Base-by-base conservation (phyloP, 768 basidiomycete genomes). In the Chalciporus piperatus region DNA sequence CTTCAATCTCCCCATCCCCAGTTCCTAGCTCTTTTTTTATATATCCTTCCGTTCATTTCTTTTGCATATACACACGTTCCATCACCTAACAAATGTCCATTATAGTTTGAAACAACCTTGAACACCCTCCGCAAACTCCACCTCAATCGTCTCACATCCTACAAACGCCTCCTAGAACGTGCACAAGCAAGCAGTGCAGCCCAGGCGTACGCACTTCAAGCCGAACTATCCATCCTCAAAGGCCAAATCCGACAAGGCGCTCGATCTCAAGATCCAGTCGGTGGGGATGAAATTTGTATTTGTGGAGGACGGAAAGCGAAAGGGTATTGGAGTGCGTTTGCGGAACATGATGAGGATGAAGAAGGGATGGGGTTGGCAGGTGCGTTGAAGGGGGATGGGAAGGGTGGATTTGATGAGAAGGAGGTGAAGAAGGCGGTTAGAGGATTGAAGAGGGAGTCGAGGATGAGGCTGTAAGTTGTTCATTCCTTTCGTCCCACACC, bases 131-230 rank as follows among this genome's bases (percentile, higher is more conserved):
- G 70, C 10, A 65, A 64, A 16, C 59, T 78, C 19, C 80, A 82
- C 56, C 67, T 71, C 27, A 65, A 65, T 35, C 88, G 87, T 58
- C 77, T 91, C 13, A 76, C 83, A 14, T 81, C 84, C 51, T 87
- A 89, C 69, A 92, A 86, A 62, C 80, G 90, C 2, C 76, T 93
- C 1, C 77, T 93, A 12, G 90, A 93, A 58, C 85, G 85, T 37
- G 79, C 89, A 0, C 92, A 93, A 59, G 82, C 85, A 2, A 82
- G 84, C 9, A 77, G 86, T 1, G 88, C 90, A 0, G 85, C 89
- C 1, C 92, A 93, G 60, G 73, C 92, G 2, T 90, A 93, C 60
- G 90, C 92, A 0, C 72, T 94, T 1, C 90, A 92, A 68, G 90
- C 89, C 2, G 89, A 93, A 62, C 74, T 91, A 3, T 75, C 82